These are phyloP conservation scores for Spathaspora sp. DNA, from an alignment of 1,139 yeast species.

Conservation along the genomic window DNA sequence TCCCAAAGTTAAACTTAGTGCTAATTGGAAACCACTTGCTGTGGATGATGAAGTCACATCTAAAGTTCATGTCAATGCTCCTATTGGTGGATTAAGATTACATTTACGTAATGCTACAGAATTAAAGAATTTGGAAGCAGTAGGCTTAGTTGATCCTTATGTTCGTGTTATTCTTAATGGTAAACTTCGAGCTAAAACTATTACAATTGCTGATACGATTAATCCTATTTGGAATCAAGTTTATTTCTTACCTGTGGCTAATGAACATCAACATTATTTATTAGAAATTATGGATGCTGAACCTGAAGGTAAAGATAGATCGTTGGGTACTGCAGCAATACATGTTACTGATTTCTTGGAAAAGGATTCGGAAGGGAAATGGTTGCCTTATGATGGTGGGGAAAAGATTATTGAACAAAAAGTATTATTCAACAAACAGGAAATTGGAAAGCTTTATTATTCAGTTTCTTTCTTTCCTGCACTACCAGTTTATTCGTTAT, in stretches of 20 bases:
- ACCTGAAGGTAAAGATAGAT: constrained; percentile 59
- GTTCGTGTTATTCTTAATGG: constrained; percentile 59
- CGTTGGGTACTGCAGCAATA: constrained; percentile 58
- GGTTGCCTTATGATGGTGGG: constrained; percentile 52
- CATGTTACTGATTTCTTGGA: constrained; percentile 50
- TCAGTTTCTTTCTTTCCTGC: constrained; percentile 65
- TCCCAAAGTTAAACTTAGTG: constrained; percentile 45
- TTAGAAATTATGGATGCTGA: constrained; percentile 68
- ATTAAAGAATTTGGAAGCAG: constrained; percentile 58
- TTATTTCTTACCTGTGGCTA: constrained; percentile 61
- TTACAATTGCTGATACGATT: constrained; percentile 52
- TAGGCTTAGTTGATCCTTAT: constrained; percentile 76
- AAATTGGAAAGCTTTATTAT: constrained; percentile 52
- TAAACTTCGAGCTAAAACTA: constrained; percentile 54
- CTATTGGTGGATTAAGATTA: constrained; percentile 66
- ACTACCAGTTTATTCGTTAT: constrained; percentile 58
- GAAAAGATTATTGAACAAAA: constrained; percentile 46
- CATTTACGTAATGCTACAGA: constrained; percentile 55
- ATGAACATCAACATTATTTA: constrained; percentile 58
- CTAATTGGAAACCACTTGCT: constrained; percentile 72
- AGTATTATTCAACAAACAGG: constrained; percentile 42
- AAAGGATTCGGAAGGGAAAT: constrained; percentile 46
- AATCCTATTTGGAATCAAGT: constrained; percentile 60
- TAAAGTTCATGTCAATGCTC: constrained; percentile 47
- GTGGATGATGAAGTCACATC: constrained; percentile 49